Base-by-base conservation (phyloP, 495 filamentous ascomycete species). In the Melanomma pulvis-pyrius region DNA sequence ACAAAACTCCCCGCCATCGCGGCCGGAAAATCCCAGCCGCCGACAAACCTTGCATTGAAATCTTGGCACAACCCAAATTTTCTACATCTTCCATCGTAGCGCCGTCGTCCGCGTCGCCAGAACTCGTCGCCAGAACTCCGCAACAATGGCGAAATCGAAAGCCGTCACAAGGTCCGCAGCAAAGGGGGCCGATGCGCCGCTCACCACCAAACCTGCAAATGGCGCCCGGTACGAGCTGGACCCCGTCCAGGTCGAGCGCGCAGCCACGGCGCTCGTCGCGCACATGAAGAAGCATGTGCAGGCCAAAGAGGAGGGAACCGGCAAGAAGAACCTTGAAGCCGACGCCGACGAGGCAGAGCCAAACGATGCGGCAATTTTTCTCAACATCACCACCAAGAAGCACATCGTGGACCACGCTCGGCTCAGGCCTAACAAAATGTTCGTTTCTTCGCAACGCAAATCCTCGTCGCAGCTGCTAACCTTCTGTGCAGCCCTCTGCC, bases 331-430 rank as follows among this genome's bases (percentile, higher is more conserved):
- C 55, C 83, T 96, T 4, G 63, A 63, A 32, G 70, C 63, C n/a
- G 56, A 72, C 24, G 58, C 60, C 8, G 72, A 68, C 19, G 60
- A 63, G 22, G 82, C 52, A 80, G 78, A 32, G 80, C 79, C 46
- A 79, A 83, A 72, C 13, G 82, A 87, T 59, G 85, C 36, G 8
- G 84, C 90, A 2, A 81, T 98, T 59, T 96, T 90, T 89, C 84
- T 98, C 32, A 86, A 87, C 12, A 79, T 98, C 54, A 90, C 91
- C 50, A 96, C 92, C 49, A 98, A 98, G 79, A 91, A 90, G 77
- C 90, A 94, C 74, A 87, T 93, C 60, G 80, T 85, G 58, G 87
- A 92, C 73, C 84, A 84, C 71, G 86, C 87, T 74, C 84, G 84
- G 46, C 82, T 97, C 57, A 96, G 96, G 80, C 93, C 94, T 28